Conservation (phyloP, 2,329 filamentous ascomycete genomes). For the Albifimbria verrucaria region DNA sequence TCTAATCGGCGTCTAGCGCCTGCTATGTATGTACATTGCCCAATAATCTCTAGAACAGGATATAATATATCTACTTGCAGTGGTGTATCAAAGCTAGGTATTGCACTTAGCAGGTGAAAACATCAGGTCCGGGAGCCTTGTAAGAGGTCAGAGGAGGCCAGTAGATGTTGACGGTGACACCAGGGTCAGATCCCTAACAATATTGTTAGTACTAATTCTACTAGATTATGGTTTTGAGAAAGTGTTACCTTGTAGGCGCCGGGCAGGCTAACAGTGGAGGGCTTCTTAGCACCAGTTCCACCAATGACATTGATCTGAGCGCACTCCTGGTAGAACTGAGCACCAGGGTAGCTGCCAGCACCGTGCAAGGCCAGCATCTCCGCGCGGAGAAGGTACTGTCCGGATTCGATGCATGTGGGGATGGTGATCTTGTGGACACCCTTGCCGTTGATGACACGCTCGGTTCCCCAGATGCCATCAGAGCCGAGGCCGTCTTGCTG, state of each 20-base stretch:
- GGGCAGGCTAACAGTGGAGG: conserved; percentile 21
- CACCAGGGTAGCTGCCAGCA: conserved; percentile 38
- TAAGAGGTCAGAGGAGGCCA: conserved; percentile 21
- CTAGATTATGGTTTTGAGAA: conserved; percentile 5
- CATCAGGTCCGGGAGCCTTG: conserved; percentile 18
- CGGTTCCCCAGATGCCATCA: conserved; percentile 39
- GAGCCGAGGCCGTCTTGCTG: conserved; percentile 36
- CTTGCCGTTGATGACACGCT: conserved; percentile 41
- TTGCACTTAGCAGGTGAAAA: conserved; percentile 18
- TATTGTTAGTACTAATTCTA: background rate
- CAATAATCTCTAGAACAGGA: no score
- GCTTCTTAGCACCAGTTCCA: conserved; percentile 19
- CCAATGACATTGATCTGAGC: conserved; percentile 36
- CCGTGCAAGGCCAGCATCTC: conserved; percentile 58
- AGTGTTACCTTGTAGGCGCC: conserved; percentile 26
- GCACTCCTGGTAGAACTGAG: conserved; percentile 44
- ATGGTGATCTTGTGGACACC: conserved; percentile 48
- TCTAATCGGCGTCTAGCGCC: no score
- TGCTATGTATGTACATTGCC: no score
- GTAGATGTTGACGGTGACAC: conserved; percentile 23
- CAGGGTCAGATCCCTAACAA: conserved; percentile 20
- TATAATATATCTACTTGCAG: no score
- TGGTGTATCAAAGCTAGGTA: no score
- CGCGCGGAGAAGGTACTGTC: conserved; percentile 57
- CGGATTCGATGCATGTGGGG: conserved; percentile 47